Base-by-base conservation (phyloP, 345 rosid species). In the Cardiospermum halicacabum region DNA sequence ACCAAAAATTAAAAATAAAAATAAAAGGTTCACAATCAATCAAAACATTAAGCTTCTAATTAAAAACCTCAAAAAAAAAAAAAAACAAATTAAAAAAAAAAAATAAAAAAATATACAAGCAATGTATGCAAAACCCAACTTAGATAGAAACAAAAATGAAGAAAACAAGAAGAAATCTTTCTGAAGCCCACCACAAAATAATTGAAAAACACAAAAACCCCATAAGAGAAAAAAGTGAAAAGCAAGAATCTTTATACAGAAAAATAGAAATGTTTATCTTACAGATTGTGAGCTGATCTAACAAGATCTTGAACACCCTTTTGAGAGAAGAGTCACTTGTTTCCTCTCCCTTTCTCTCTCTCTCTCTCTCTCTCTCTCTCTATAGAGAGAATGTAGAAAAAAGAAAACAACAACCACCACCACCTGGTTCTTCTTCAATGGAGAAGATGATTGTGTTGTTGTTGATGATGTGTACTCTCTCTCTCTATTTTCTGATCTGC, bases 281-380 rank as follows among this genome's bases (percentile, higher is more conserved):
- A 68, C 85, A 74, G 56, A 32, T 60, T 58, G 11, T 65, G 62
- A 72, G 58, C 80, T 72, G 84, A 85, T 79, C 85, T 77, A 79
- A 53, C 72, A 78, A 70, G 77, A 83, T 77, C 83, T 72, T 53
- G 74, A 77, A 58, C 74, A 47, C 51, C 51, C 43, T 19, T n/a
- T n/a, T n/a, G n/a, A n/a, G n/a, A n/a, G n/a, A n/a, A n/a, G n/a
- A n/a, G n/a, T n/a, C n/a, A n/a, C n/a, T n/a, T n/a, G n/a, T n/a
- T n/a, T n/a, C n/a, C n/a, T n/a, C n/a, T n/a, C n/a, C n/a, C n/a
- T n/a, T n/a, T n/a, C n/a, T 47, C 22, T 72, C 74, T 7, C 10
- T 34, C 10, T 74, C 72, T 69, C 78, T 60, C 62, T 19, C 21
- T 55, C 61, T 26, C 16, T 67, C 49, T 49, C 47, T 26, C 15